These are phyloP conservation scores for Mycena chlorophos DNA, from an alignment of 768 basidiomycete species.

Conservation along the genomic window DNA sequence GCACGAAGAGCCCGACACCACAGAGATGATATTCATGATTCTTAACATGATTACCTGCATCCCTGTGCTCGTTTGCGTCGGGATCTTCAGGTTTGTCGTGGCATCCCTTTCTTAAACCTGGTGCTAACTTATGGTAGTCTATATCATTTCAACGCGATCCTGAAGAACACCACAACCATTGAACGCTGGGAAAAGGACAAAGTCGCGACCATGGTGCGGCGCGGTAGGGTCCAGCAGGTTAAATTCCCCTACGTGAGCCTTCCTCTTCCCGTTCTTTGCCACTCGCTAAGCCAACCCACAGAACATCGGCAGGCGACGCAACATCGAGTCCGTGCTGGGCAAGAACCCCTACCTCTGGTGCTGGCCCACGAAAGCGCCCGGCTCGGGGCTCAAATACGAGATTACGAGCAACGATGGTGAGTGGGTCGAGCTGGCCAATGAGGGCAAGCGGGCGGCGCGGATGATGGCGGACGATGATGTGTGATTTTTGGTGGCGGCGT, in stretches of 20 bases:
- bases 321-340: slow-evolving; percentile 80
- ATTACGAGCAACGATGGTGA: slow-evolving; percentile 73
- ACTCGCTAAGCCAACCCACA: slow-evolving; percentile 33
- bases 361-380: slow-evolving; percentile 67
- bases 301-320: slow-evolving; percentile 77
- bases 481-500: background rate
- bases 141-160: slow-evolving; percentile 80
- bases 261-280: background rate
- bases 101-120: background rate
- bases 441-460: slow-evolving; percentile 15
- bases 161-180: slow-evolving; percentile 89
- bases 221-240: slow-evolving; percentile 82
- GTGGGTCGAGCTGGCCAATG: slow-evolving; percentile 56
- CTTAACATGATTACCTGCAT: slow-evolving; percentile 83
- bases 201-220: slow-evolving; percentile 77
- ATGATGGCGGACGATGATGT: background rate
- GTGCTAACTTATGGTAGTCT: slow-evolving; percentile 45
- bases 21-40: slow-evolving; percentile 81
- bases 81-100: slow-evolving; percentile 73
- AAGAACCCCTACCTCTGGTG: slow-evolving; percentile 78
- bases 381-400: slow-evolving; percentile 77
- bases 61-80: slow-evolving; percentile 85
- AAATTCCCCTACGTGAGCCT: slow-evolving; percentile 88
- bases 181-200: slow-evolving; percentile 99
- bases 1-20: slow-evolving; percentile 66